Conservation (phyloP, 2,329 filamentous ascomycete species). For the Fusarium hainanense region DNA sequence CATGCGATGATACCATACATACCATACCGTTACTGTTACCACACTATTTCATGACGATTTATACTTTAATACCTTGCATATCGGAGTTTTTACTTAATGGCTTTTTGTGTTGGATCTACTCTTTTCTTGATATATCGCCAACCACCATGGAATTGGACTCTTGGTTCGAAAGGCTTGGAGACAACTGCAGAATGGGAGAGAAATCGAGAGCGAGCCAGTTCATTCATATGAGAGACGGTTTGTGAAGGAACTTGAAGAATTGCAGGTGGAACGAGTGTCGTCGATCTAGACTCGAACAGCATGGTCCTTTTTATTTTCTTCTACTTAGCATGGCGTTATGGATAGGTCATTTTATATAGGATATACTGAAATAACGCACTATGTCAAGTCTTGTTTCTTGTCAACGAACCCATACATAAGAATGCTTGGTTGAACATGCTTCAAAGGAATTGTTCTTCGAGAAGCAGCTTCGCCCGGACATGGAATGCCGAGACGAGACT, state of each 20-base stretch:
- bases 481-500: not conserved
- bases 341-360: conserved; percentile 14
- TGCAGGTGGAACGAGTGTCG: conserved; percentile 1
- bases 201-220: not conserved
- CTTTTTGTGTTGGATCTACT: conserved; percentile 19
- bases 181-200: not conserved
- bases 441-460: not conserved
- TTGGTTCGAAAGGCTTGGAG: not conserved
- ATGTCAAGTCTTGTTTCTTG: not conserved
- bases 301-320: conserved; percentile 4
- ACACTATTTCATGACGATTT: conserved; percentile 39
- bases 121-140: conserved; percentile 15
- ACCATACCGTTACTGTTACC: conserved; percentile 5
- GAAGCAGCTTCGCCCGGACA: not conserved
- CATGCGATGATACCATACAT: conserved; percentile 46
- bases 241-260: not conserved
- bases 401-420: not conserved
- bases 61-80: conserved; percentile 42
- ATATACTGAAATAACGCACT: not conserved
- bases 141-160: not conserved
- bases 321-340: conserved; percentile 32
- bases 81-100: conserved; percentile 20
- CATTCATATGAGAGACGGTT: not conserved
- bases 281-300: conserved; percentile 10
- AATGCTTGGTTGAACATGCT: not conserved